A percentile compares a stretch with the other conserved stretches of the same genome.
phyloP scores from a whole-genome alignment of 805 yeast genomes.

The Candida verbasci region DNA sequence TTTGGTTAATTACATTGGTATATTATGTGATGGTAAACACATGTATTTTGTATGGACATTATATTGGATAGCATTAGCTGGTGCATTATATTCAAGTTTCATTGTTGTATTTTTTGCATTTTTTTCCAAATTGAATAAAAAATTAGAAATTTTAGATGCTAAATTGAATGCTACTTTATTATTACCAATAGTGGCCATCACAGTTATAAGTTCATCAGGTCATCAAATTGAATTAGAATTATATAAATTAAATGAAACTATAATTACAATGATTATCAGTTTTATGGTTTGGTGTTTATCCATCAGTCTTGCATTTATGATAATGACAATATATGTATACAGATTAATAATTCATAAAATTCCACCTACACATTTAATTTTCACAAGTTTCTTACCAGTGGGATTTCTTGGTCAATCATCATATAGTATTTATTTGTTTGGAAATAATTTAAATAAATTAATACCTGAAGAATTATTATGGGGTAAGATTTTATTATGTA shows the following conservation, averaged over 20 bases:
- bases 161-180: constrained; percentile 54
- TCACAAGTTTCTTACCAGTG: constrained; percentile 71
- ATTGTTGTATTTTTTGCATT: constrained; percentile 50
- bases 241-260: constrained; percentile 39
- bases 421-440: constrained; percentile 57
- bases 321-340: constrained; percentile 55
- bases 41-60: constrained; percentile 40
- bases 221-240: constrained; percentile 45
- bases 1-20: constrained; percentile 52
- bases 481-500: constrained; percentile 12
- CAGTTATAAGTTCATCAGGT: constrained; percentile 74
- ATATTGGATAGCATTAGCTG: constrained; percentile 67
- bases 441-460: constrained; percentile 31
- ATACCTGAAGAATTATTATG: constrained; percentile 11
- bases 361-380: constrained; percentile 52
- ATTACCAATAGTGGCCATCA: constrained; percentile 75
- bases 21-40: constrained; percentile 12
- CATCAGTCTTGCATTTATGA: constrained; percentile 51
- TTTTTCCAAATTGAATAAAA: constrained; percentile 28
- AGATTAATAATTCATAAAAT: constrained; percentile 54
- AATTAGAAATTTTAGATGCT: constrained; percentile 14
- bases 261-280: constrained; percentile 50
- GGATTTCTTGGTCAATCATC: constrained; percentile 89
- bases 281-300: constrained; percentile 70
- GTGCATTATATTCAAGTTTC: constrained; percentile 59